phyloP scores from a whole-genome alignment of 2,329 filamentous ascomycete species.

The Verticillium alfalfae region DNA sequence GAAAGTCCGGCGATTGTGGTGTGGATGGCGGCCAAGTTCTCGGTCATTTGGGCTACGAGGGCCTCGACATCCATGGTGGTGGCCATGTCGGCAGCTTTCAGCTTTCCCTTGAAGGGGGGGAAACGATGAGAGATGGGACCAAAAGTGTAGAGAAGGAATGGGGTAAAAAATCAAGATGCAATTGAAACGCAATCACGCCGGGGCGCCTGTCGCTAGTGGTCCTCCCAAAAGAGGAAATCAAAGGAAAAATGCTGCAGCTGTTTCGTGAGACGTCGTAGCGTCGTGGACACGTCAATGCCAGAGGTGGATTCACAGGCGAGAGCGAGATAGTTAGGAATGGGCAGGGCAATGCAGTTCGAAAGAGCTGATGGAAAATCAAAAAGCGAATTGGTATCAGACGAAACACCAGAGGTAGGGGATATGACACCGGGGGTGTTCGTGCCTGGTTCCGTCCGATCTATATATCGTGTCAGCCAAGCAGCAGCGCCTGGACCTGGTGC shows the following conservation, averaged over 20 bases:
- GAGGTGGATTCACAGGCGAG: background rate
- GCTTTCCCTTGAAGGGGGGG: background rate
- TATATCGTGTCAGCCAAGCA: constrained; percentile 4
- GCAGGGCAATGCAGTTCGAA: background rate
- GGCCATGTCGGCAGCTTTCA: background rate
- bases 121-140: background rate
- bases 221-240: background rate
- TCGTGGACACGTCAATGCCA: background rate
- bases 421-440: background rate
- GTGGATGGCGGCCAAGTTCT: constrained; percentile 33
- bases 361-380: background rate
- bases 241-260: background rate
- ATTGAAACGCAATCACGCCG: background rate
- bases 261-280: background rate
- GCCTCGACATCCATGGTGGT: constrained; percentile 25
- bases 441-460: background rate
- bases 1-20: constrained; percentile 26
- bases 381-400: background rate
- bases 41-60: constrained; percentile 35
- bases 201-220: background rate
- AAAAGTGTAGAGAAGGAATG: background rate
- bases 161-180: background rate
- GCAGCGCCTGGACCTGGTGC: background rate
- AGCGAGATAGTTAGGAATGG: background rate
- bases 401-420: background rate